A percentile compares a stretch with the other conserved stretches of the same genome.
These are phyloP conservation scores for Aureoboletus auriporus DNA, from an alignment of 768 basidiomycete species.

Conservation along the genomic window DNA sequence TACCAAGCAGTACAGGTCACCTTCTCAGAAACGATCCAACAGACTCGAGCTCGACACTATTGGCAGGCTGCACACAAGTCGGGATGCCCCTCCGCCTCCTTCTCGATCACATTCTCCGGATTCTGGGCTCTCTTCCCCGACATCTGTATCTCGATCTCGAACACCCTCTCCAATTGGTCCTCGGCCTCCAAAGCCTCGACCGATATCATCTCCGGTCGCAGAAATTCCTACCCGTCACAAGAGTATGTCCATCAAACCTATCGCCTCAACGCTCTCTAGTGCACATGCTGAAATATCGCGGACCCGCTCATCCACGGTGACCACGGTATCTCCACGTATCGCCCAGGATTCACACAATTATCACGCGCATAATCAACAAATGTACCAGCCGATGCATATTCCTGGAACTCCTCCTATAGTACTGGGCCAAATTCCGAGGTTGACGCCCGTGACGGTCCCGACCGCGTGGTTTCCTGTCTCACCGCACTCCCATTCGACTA, in stretches of 20 bases:
- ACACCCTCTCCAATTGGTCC: slow-evolving; percentile 52
- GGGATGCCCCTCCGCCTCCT: slow-evolving; percentile 26
- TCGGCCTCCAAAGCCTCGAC: slow-evolving; percentile 34
- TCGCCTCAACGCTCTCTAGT: slow-evolving; percentile 12
- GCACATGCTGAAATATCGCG: slow-evolving; percentile 21
- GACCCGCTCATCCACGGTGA: slow-evolving; percentile 29
- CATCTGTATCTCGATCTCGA: slow-evolving; percentile 34
- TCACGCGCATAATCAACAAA: slow-evolving; percentile 28
- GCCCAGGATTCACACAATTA: slow-evolving; percentile 30
- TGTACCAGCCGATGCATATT: slow-evolving; percentile 30
- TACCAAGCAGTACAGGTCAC: slow-evolving; percentile 41
- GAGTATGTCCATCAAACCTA: slow-evolving; percentile 28
- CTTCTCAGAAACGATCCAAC: slow-evolving; percentile 31
- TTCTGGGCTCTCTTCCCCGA: slow-evolving; percentile 12
- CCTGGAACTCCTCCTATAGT: slow-evolving; percentile 16
- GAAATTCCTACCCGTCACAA: slow-evolving; percentile 28
- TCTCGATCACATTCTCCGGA: slow-evolving; percentile 29
- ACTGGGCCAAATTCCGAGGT: slow-evolving; percentile 1
- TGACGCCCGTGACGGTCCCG: slow-evolving; percentile 3
- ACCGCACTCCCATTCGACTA: slow-evolving; percentile 9
- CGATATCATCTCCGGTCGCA: slow-evolving; percentile 25
- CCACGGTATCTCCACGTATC: slow-evolving; percentile 20
- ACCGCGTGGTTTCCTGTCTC: slow-evolving; percentile 18
- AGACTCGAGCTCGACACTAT: slow-evolving; percentile 11
- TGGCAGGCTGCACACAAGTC: slow-evolving; percentile 16